Base-by-base conservation (phyloP, 1,284 basidiomycete genomes). In the Melampsora americana region DNA sequence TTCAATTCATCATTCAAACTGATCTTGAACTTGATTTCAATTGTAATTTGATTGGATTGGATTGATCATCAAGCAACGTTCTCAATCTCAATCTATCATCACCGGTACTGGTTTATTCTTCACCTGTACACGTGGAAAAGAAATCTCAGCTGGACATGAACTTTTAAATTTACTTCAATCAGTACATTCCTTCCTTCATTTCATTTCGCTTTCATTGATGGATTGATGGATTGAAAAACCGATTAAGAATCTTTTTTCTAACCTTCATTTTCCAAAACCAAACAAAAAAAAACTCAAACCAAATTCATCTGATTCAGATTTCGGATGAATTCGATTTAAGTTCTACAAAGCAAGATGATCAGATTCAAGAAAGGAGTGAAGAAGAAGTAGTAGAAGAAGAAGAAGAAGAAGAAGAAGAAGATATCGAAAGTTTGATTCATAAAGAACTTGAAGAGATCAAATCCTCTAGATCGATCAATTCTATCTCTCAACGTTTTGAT, bases 401-500 rank as follows among this genome's bases (percentile, higher is more conserved):
- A 26, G n/a, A 61, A 7, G 20, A 61, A 28, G 26, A 26, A 1
- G 39, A 48, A 18, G 7, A 23, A 7, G 69, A 64, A 61, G 44
- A 64, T 71, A 71, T 71, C 39, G 69, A 35, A n/a, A 50, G 23
- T 28, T 44, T 62, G 23, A 71, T 71, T 35, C 35, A 64, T 35
- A 71, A 50, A 23, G 69, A 71, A 23, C 53, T 69, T 20, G 56
- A 60, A 61, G 68, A 69, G 6, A 39, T 32, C 4, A 42, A n/a
- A 16, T 28, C 28, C 42, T 35, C 28, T 26, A 61, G 23, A 56
- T 16, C 11, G 16, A 18, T 39, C 39, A 16, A 53, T 30, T 32
- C 46, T n/a, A 20, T 18, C 5, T 26, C n/a, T 30, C 39, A 23
- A 67, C 44, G 66, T 16, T 67, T 67, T 16, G 66, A 48, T 20